These are phyloP conservation scores for Colletotrichum liaoningense DNA, from an alignment of 2,329 filamentous ascomycete species.

Conservation along the genomic window DNA sequence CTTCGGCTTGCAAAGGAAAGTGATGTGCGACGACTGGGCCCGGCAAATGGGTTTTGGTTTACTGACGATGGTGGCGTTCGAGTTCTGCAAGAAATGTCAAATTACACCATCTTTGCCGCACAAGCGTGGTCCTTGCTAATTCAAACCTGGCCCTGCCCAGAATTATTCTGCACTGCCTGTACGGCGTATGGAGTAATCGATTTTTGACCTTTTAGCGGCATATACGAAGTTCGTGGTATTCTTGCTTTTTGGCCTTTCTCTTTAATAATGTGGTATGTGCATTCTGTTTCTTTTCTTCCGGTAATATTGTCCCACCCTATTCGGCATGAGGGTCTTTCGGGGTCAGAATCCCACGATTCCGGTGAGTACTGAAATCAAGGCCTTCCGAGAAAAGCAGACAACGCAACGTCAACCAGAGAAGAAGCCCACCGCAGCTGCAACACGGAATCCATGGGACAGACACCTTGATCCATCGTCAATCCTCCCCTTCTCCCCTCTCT, in stretches of 20 bases:
- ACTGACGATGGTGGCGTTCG: slow-evolving; percentile 9
- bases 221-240: background rate
- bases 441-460: background rate
- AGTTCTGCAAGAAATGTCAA: background rate
- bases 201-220: background rate
- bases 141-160: background rate
- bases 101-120: background rate
- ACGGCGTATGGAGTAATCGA: background rate
- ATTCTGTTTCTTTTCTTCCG: background rate
- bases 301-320: background rate
- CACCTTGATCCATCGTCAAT: background rate
- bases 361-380: slow-evolving; percentile 4
- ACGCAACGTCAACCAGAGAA: background rate
- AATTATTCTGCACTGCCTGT: background rate
- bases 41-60: background rate
- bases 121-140: slow-evolving; percentile 8
- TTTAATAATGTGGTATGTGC: background rate
- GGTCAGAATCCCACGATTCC: slow-evolving; percentile 8
- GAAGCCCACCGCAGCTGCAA: slow-evolving; percentile 13
- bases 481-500: background rate
- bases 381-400: background rate
- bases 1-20: background rate
- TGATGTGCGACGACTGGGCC: background rate
- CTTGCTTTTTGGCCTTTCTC: background rate
- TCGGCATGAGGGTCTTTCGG: background rate